Evolutionary conservation across 768 basidiomycete genomes (phyloP).

Genomic region (Mycena floridula): DNA sequence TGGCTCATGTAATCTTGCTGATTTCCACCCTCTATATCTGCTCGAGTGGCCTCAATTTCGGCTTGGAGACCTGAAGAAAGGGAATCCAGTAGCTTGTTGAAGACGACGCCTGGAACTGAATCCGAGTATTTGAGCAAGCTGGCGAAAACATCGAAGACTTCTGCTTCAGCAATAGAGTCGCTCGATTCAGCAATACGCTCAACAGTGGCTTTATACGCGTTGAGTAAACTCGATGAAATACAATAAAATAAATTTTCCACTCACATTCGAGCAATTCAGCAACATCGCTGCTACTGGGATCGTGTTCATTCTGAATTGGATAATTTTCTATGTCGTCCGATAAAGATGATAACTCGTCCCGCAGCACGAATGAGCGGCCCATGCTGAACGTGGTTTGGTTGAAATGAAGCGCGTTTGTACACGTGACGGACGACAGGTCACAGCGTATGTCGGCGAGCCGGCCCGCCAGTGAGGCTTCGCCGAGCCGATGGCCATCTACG

Average conservation of each 20-base stretch:
- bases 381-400: too few species aligned
- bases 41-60: constrained; percentile 66
- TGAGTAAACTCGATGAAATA: constrained; percentile 1
- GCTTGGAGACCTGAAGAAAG: constrained; percentile 68
- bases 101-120: constrained; percentile 51
- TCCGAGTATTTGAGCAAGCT: constrained; percentile 75
- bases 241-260: constrained; percentile 11
- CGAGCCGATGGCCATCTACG: too few species aligned
- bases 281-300: constrained; percentile 51
- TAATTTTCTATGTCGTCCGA: background rate
- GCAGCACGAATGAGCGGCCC: background rate
- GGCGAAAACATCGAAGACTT: constrained; percentile 78
- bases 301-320: constrained; percentile 58
- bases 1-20: constrained; percentile 56
- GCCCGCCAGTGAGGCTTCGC: background rate
- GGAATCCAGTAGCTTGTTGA: constrained; percentile 87
- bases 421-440: too few species aligned
- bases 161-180: constrained; percentile 58
- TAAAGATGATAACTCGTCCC: background rate
- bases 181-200: constrained; percentile 73
- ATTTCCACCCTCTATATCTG: constrained; percentile 66
- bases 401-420: too few species aligned
- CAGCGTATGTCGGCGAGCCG: background rate
- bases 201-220: constrained; percentile 58
- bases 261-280: constrained; percentile 54